phyloP scores from a whole-genome alignment of 2,329 filamentous ascomycete species.

The Escovopsis sp. region DNA sequence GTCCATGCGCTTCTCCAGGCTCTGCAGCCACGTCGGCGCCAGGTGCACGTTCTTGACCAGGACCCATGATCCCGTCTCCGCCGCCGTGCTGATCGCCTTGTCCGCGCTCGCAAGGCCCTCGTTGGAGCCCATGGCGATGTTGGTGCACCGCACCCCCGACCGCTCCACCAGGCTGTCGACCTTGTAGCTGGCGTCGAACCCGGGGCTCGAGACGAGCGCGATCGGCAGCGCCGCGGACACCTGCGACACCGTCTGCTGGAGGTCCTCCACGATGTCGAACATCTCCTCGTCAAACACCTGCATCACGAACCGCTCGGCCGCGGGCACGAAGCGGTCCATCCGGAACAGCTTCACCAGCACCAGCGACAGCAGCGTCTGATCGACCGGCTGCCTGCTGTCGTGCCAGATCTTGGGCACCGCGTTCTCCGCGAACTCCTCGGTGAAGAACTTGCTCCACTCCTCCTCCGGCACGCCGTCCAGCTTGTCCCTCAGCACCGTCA shows the following conservation, averaged over 20 bases:
- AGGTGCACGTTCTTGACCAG: conserved; percentile 98
- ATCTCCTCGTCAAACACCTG: conserved; percentile 73
- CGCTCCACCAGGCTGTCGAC: conserved; percentile 88
- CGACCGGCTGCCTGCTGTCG: conserved; percentile 43
- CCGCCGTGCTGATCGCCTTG: conserved; percentile 86
- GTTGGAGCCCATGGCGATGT: conserved; percentile 98
- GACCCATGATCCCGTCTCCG: conserved; percentile 87
- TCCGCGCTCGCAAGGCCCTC: conserved; percentile 86
- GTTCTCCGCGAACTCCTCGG: conserved; percentile 75
- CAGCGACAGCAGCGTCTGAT: conserved; percentile 69
- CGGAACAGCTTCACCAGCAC: conserved; percentile 89
- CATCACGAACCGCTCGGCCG: conserved; percentile 78
- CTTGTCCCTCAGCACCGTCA: conserved; percentile 59
- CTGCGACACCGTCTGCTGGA: conserved; percentile 71
- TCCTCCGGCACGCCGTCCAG: conserved; percentile 46
- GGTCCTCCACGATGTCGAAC: conserved; percentile 72
- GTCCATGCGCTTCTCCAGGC: conserved; percentile 90
- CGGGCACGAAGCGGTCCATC: conserved; percentile 86
- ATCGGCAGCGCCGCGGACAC: conserved; percentile 76
- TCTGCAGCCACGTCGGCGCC: conserved; percentile 90
- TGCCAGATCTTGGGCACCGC: conserved; percentile 67
- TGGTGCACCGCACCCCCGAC: conserved; percentile 69
- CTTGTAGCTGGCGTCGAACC: conserved; percentile 98
- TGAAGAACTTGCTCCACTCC: conserved; percentile 71
- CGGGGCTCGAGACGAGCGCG: conserved; percentile 83